phyloP scores from a whole-genome alignment of 2,329 filamentous ascomycete species.

The Fusarium abutilonis region DNA sequence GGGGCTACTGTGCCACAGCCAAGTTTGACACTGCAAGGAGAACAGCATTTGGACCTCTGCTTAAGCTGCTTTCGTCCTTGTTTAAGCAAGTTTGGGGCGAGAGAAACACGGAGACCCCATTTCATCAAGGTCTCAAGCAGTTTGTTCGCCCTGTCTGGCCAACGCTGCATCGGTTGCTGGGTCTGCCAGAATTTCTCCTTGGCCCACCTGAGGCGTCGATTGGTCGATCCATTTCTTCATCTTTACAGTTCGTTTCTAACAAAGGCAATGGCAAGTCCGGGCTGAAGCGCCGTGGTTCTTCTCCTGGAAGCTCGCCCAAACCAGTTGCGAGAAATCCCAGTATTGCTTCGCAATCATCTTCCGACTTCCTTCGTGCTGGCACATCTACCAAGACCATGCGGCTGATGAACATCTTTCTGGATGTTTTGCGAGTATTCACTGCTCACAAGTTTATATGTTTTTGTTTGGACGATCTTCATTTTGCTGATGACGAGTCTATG shows the following conservation, averaged over 20 bases:
- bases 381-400: conserved; percentile 72
- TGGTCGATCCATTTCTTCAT: conserved; percentile 51
- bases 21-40: conserved; percentile 72
- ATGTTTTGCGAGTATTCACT: conserved; percentile 83
- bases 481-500: conserved; percentile 86
- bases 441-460: conserved; percentile 88
- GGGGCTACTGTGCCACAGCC: conserved; percentile 72
- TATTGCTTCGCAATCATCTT: conserved; percentile 61
- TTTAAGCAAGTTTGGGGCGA: conserved; percentile 76
- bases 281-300: conserved; percentile 59
- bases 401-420: conserved; percentile 87
- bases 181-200: conserved; percentile 75
- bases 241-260: conserved; percentile 47
- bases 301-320: conserved; percentile 57
- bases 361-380: conserved; percentile 69
- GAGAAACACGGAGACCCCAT: conserved; percentile 70
- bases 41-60: conserved; percentile 69
- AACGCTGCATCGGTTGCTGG: conserved; percentile 68
- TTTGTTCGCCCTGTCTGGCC: conserved; percentile 73
- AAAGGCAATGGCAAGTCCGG: conserved; percentile 47
- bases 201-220: conserved; percentile 57
- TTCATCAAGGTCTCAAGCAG: conserved; percentile 69
- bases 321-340: conserved; percentile 50
- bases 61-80: conserved; percentile 71
- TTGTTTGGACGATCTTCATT: conserved; percentile 88